phyloP scores from a whole-genome alignment of 106 monocot genomes.

The Acanthochlamys bracteata region DNA sequence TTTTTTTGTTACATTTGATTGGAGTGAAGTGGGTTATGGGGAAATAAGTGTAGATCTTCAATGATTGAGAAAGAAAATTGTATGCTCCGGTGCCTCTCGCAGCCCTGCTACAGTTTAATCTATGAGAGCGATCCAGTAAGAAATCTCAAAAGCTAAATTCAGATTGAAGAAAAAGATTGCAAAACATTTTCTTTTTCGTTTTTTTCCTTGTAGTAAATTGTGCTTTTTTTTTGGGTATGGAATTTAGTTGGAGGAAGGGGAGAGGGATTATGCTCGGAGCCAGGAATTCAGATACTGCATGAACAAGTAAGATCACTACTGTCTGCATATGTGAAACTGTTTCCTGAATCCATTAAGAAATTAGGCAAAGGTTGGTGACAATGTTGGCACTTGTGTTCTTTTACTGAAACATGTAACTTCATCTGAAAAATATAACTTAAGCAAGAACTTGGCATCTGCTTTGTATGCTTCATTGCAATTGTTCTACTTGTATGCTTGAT shows the following conservation, averaged over 20 bases:
- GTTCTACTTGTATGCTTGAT: not conserved
- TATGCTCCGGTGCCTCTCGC: constrained; percentile 74
- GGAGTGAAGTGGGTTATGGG: constrained; percentile 74
- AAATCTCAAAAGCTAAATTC: not conserved
- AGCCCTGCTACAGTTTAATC: constrained; percentile 56
- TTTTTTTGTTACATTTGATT: not conserved
- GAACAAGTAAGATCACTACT: constrained; percentile 50
- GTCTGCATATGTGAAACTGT: not conserved
- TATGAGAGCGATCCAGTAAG: constrained; percentile 84
- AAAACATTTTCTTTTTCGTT: not conserved
- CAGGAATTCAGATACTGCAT: constrained; percentile 87
- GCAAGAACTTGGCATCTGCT: not conserved
- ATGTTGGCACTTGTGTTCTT: not conserved
- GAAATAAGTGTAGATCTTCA: constrained; percentile 63
- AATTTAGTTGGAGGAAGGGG: constrained; percentile 79
- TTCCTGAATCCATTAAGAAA: not conserved
- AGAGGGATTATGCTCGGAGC: constrained; percentile 53
- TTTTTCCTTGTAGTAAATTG: not conserved
- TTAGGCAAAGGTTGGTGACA: not conserved
- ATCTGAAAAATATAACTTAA: not conserved
- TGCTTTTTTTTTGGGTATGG: not conserved
- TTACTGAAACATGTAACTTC: not conserved
- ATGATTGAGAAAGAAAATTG: constrained; percentile 82
- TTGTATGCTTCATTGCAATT: not conserved
- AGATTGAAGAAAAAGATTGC: not conserved